A percentile compares a stretch with the other conserved stretches of the same genome.
Conservation (phyloP, 805 yeast species). For the Candida golubevii region DNA sequence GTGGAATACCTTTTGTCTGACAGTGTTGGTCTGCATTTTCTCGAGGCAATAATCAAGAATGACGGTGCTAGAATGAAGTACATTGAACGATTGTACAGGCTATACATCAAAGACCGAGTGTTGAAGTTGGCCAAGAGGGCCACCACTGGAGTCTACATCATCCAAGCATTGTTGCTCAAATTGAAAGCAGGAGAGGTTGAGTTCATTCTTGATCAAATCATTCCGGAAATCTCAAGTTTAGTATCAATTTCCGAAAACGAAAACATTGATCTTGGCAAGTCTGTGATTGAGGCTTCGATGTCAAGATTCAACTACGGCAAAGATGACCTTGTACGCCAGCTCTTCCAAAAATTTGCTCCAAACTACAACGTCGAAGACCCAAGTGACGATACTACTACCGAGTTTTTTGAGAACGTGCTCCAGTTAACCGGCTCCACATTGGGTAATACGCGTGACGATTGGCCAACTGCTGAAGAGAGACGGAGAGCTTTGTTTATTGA, state of each 20-base stretch:
- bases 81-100: slow-evolving; percentile 62
- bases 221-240: slow-evolving; percentile 61
- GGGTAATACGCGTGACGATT: slow-evolving; percentile 78
- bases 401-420: slow-evolving; percentile 64
- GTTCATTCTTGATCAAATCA: slow-evolving; percentile 55
- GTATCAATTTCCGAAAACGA: slow-evolving; percentile 48
- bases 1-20: slow-evolving; percentile 81
- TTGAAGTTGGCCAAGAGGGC: slow-evolving; percentile 73
- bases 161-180: slow-evolving; percentile 64
- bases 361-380: slow-evolving; percentile 27
- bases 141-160: slow-evolving; percentile 77
- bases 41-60: slow-evolving; percentile 64
- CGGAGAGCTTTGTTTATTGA: slow-evolving; percentile 73
- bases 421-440: slow-evolving; percentile 65
- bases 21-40: slow-evolving; percentile 90
- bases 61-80: slow-evolving; percentile 60
- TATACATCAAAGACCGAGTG: slow-evolving; percentile 72
- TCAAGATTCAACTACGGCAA: slow-evolving; percentile 54
- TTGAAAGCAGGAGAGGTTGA: slow-evolving; percentile 61
- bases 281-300: slow-evolving; percentile 63
- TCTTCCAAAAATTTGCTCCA: slow-evolving; percentile 40
- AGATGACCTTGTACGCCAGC: slow-evolving; percentile 51
- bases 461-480: slow-evolving; percentile 91
- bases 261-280: slow-evolving; percentile 65
- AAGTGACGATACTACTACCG: slow-evolving; percentile 35